Evolutionary conservation across 805 yeast species (phyloP).

Genomic region (Komagataella populi): DNA sequence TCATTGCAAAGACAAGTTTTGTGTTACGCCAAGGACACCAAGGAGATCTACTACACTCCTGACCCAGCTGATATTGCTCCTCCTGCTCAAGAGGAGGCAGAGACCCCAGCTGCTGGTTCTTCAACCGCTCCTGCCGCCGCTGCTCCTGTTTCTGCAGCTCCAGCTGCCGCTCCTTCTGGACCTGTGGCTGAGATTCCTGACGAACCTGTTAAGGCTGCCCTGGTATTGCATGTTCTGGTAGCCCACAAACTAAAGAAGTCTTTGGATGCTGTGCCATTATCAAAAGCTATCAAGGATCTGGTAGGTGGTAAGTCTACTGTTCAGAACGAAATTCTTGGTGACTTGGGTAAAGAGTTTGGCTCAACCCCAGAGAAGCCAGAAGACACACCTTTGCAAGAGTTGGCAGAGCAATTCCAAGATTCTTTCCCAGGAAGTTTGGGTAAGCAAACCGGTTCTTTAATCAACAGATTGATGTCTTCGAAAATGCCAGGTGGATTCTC

Average conservation of each 20-base stretch:
- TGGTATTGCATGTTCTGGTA: conserved; percentile 77
- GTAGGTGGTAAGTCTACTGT: conserved; percentile 98
- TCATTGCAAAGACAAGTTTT: conserved; percentile 88
- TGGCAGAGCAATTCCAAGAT: conserved; percentile 92
- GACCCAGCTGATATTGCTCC: conserved; percentile 49
- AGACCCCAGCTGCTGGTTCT: conserved; percentile 22
- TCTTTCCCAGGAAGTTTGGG: conserved; percentile 82
- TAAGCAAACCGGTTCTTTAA: conserved; percentile 79
- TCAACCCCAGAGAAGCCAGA: conserved; percentile 98
- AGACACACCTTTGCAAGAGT: conserved; percentile 90
- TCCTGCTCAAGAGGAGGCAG: conserved; percentile 18
- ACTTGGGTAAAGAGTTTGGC: conserved; percentile 96
- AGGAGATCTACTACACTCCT: conserved; percentile 90
- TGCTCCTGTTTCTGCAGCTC: conserved; percentile 44
- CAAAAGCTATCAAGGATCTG: conserved; percentile 91
- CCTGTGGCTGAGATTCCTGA: conserved; percentile 81
- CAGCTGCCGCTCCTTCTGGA: conserved; percentile 59
- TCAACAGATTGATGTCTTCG: conserved; percentile 85
- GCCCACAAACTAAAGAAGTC: conserved; percentile 94
- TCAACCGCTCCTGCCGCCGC: conserved; percentile 46
- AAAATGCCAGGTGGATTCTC: conserved; percentile 99
- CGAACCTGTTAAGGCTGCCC: conserved; percentile 75
- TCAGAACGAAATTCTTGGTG: conserved; percentile 97
- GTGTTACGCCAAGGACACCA: conserved; percentile 91
- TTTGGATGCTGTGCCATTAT: conserved; percentile 69